Evolutionary conservation across 108 stramenopile species (phyloP).

Genomic region (Ochromonas danica): DNA sequence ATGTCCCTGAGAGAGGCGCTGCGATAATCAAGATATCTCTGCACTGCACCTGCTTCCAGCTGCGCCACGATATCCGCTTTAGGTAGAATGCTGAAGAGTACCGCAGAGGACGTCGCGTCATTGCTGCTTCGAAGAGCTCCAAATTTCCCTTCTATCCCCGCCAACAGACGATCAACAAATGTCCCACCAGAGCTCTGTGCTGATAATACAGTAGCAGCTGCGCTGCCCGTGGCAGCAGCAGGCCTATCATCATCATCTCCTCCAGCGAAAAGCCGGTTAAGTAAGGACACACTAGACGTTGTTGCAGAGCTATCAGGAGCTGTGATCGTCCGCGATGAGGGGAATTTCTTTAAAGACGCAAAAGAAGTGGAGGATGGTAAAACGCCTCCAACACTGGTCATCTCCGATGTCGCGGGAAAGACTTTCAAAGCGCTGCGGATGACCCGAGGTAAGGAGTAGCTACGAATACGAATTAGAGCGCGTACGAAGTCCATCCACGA

Average conservation of each 20-base stretch:
- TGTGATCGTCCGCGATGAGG: neutral
- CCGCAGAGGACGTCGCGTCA: neutral
- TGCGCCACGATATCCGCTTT: neutral
- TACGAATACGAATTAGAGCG: neutral
- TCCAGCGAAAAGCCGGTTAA: neutral
- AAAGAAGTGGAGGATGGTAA: neutral
- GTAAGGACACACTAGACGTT: neutral
- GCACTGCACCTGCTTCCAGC: neutral
- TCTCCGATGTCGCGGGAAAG: neutral
- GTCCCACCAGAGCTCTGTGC: neutral
- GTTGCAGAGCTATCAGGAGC: neutral
- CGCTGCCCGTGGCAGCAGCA: neutral
- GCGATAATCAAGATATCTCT: neutral
- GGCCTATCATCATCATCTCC: neutral
- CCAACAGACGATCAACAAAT: neutral
- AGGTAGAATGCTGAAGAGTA: neutral
- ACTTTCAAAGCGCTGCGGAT: neutral
- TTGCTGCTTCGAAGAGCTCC: no score
- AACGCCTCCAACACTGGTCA: neutral
- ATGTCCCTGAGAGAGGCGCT: neutral
- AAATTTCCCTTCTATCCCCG: neutral
- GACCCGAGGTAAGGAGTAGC: neutral
- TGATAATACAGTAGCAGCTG: neutral
- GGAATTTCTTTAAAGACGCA: neutral
- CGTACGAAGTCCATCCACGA: neutral